Conservation (phyloP, 805 yeast species). For the Saccharomycopsis lassenensis region DNA sequence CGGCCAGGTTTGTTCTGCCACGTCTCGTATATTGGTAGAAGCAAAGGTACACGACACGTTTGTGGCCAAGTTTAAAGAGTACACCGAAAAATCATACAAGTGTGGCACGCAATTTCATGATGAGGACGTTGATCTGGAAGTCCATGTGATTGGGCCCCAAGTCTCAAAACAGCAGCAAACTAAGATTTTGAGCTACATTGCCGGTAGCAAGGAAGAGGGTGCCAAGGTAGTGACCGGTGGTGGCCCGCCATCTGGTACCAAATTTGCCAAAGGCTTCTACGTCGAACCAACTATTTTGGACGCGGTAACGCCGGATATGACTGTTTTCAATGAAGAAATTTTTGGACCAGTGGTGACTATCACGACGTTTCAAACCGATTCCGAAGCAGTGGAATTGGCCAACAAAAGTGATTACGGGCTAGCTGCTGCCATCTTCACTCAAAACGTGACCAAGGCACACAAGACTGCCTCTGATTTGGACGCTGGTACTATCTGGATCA, state of each 20-base stretch:
- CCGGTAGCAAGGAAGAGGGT: constrained; percentile 41
- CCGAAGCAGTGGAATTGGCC: constrained; percentile 33
- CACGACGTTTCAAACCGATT: constrained; percentile 32
- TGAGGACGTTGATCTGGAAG: constrained; percentile 33
- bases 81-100: constrained; percentile 27
- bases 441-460: constrained; percentile 29
- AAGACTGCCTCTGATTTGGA: constrained; percentile 30
- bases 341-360: constrained; percentile 43
- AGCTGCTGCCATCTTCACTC: constrained; percentile 36
- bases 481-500: constrained; percentile 46
- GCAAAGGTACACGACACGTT: constrained; percentile 43
- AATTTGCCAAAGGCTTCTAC: constrained; percentile 26
- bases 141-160: constrained; percentile 42
- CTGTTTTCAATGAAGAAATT: constrained; percentile 36
- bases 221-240: constrained; percentile 41
- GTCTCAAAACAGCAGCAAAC: constrained; percentile 41
- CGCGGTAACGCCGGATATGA: constrained; percentile 31
- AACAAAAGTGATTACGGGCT: constrained; percentile 36
- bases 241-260: constrained; percentile 22
- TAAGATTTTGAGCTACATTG: constrained; percentile 33
- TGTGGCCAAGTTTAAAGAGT: constrained; percentile 29
- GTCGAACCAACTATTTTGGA: constrained; percentile 39
- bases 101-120: constrained; percentile 36
- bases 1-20: constrained; percentile 58
- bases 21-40: constrained; percentile 48